Base-by-base conservation (phyloP, 306 rosid species). In the Datisca glomerata region DNA sequence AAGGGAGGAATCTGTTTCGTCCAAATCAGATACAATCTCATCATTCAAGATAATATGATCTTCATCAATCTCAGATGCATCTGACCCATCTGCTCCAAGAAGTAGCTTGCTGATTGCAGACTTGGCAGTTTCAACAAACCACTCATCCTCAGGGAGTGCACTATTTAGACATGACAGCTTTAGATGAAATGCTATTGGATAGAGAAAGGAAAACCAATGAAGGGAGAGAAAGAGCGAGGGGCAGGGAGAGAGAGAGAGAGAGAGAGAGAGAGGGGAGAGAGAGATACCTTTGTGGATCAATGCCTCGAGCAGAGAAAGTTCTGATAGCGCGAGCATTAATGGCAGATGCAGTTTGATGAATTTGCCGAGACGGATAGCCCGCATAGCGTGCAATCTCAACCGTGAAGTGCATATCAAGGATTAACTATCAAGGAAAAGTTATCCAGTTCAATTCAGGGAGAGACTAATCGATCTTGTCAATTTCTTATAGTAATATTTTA, bases 321-420 rank as follows among this genome's bases (percentile, higher is more conserved):
- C 80, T 69, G 59, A 89, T 80, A 35, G 92, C 96, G 12, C 93
- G 98, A 24, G 96, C 86, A 31, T 65, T 89, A 34, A 89, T 84
- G 52, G 92, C 92, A 3, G 98, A 84, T 11, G 93, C 93, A 50
- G 75, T 75, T 56, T 89, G 98, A 61, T 84, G 98, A 23, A 89
- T 68, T 24, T 78, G 81, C 29, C 92, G 72, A n/a, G 86, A 78
- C 34, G 86, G 92, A 66, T 80, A 89, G 8, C 93, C 94, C 45
- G 92, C 98, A 68, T 56, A 84, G 47, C 86, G 85, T 12, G 94
- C 91, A 44, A 89, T 89, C 64, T 89, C 96, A 32, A 89, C 98
- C 6, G 98, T 84, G 53, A 84, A 89, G 78, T 89, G 98, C 98
- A 89, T 84, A 55, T 89, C 96, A 54, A 89, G 93, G 70, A 89